Evolutionary conservation across 352 stramenopile species (phyloP).

Genomic region (Blastocystis hominis): DNA sequence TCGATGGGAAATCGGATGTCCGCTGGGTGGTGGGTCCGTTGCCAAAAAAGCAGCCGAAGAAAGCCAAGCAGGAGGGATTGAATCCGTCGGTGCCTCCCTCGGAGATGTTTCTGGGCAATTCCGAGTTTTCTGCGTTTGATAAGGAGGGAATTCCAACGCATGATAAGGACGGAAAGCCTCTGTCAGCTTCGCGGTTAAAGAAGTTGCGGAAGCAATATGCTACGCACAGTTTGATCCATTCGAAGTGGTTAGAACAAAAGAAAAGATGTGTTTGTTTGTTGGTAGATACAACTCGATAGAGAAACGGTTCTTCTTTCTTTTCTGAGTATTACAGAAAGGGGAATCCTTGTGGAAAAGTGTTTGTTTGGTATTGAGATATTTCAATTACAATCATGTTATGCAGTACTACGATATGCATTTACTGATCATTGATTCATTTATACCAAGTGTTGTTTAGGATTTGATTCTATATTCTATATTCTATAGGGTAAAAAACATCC

Average conservation of each 20-base stretch:
- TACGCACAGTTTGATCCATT: slow-evolving; percentile 80
- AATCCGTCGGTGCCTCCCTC: neutral
- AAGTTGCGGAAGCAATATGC: slow-evolving; percentile 89
- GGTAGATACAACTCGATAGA: neutral
- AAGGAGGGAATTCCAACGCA: slow-evolving; percentile 62
- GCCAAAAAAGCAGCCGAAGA: neutral
- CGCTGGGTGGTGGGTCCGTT: neutral
- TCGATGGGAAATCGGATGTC: neutral
- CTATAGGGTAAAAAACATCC: too few species aligned
- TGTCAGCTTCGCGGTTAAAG: slow-evolving; percentile 82
- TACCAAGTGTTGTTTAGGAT: too few species aligned
- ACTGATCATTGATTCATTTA: too few species aligned
- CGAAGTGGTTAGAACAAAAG: slow-evolving; percentile 40
- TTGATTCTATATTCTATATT: too few species aligned
- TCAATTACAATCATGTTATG: too few species aligned
- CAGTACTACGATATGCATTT: too few species aligned
- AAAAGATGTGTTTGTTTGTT: neutral
- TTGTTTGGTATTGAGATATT: too few species aligned
- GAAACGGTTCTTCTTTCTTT: too few species aligned
- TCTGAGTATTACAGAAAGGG: too few species aligned
- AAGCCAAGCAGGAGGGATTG: slow-evolving; percentile 6
- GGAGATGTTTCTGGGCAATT: slow-evolving; percentile 36
- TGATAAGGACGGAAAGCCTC: slow-evolving; percentile 59
- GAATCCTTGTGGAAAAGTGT: too few species aligned
- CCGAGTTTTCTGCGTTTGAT: slow-evolving; percentile 69